Conservation (phyloP, 352 stramenopile genomes). For the Thalassiosira livingstoniorum region DNA sequence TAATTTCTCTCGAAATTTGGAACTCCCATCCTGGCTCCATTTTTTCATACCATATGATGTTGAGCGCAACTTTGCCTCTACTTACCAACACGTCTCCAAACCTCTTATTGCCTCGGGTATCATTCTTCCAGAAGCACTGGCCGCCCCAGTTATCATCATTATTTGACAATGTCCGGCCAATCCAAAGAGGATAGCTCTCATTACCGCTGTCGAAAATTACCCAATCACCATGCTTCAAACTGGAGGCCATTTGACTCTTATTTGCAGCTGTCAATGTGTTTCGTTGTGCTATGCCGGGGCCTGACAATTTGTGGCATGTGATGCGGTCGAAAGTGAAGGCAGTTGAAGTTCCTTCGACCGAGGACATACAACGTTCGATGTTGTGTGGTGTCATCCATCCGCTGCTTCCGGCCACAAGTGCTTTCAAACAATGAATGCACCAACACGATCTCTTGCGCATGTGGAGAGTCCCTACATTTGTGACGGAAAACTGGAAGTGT, state of each 20-base stretch:
- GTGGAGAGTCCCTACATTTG: conserved; percentile 5
- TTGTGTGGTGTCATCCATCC: not conserved
- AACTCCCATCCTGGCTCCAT: conserved; percentile 2
- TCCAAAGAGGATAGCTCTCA: not conserved
- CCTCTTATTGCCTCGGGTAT: not conserved
- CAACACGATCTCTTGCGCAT: not conserved
- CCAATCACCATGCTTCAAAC: conserved; percentile 5
- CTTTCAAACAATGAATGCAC: not conserved
- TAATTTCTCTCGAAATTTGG: not conserved
- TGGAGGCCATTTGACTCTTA: not conserved
- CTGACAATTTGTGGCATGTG: not conserved
- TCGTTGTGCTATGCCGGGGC: not conserved
- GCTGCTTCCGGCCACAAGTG: not conserved
- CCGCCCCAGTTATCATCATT: not conserved
- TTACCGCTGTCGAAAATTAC: conserved; percentile 2
- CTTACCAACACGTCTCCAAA: not conserved
- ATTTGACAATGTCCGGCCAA: conserved; percentile 10
- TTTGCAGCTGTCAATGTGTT: not conserved
- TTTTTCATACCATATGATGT: conserved; percentile 13
- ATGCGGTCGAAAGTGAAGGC: not conserved
- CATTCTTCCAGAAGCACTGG: not conserved
- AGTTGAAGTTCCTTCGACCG: not conserved
- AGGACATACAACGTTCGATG: not conserved
- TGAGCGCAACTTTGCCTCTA: not conserved
- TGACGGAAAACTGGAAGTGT: not conserved